Conservation (phyloP, 768 basidiomycete genomes). For the Hydnomerulius pinastri region DNA sequence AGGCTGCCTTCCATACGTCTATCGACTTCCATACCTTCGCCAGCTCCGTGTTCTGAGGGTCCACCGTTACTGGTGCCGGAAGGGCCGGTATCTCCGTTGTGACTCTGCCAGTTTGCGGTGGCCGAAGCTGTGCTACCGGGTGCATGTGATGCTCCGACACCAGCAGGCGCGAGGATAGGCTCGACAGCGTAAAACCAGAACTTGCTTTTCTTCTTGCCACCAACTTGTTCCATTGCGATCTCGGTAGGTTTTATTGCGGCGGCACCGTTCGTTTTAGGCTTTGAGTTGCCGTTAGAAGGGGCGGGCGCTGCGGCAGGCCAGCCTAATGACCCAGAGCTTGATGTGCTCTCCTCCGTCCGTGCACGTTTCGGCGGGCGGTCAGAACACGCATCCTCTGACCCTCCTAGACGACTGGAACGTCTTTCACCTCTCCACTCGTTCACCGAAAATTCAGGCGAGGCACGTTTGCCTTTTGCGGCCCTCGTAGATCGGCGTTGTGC, state of each 20-base stretch:
- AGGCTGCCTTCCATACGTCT: conserved; percentile 13
- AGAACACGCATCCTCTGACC: conserved; percentile 48
- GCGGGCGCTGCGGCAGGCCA: conserved; percentile 28
- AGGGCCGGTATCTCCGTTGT: conserved; percentile 6
- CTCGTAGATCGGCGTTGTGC: conserved; percentile 58
- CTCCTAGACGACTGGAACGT: conserved; percentile 69
- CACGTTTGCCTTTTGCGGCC: conserved; percentile 51
- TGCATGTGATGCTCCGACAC: conserved; percentile 16
- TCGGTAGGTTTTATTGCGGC: conserved; percentile 73
- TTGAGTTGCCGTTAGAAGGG: conserved; percentile 37
- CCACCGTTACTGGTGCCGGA: conserved; percentile 10
- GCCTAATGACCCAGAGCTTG: conserved; percentile 48
- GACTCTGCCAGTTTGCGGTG: conserved; percentile 24
- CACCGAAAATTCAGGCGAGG: conserved; percentile 50
- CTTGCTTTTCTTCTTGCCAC: conserved; percentile 82
- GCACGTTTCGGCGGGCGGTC: conserved; percentile 69
- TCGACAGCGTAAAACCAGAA: conserved; percentile 91
- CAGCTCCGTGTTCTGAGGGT: conserved; percentile 1
- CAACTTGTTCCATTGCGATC: conserved; percentile 71
- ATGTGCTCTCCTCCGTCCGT: conserved; percentile 73
- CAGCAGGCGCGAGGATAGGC: conserved; percentile 45
- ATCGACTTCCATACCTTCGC: conserved; percentile 27
- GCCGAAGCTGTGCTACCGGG: conserved; percentile 14
- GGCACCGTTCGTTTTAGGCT: conserved; percentile 56
- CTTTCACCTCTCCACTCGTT: conserved; percentile 73